Base-by-base conservation (phyloP, 208 protist genomes). In the Crithidia mellificae region DNA sequence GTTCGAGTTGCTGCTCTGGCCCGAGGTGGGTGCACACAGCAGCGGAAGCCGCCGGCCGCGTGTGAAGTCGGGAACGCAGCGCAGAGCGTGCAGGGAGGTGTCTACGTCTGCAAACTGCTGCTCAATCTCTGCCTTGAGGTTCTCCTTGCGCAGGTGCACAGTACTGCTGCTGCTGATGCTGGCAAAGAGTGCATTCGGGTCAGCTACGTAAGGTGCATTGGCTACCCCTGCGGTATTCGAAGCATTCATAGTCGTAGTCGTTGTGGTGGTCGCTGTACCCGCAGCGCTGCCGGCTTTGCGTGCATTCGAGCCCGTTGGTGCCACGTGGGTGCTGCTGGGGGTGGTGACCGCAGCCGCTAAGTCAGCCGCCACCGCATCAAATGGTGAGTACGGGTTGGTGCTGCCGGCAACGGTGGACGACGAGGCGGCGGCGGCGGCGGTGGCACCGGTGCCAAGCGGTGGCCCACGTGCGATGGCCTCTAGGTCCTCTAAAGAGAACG, bases 401-500 rank as follows among this genome's bases (percentile, higher is more conserved):
- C 6, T 39, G n/a, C 2, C n/a, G 4, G 19, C 15, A 43, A 1
- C 22, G 14, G 17, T 43, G 41, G 41, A 17, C 8, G 41, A 46
- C 20, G 15, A 0, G 17, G 8, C 9, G 20, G 8, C 7, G 17
- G 32, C 3, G 30, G 19, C 22, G 17, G 39, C 6, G n/a, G 57
- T 36, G 19, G 29, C 30, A 27, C 27, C 27, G 22, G 49, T 43
- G 46, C 27, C 12, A 19, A 47, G 19, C 6, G 44, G 30, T 19
- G 57, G 38, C 17, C 39, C 25, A 19, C 58, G 64, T 19, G 64
- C 64, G 38, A 68, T 64, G 14, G 53, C 68, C 25, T 77, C 70
- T 34, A 79, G 58, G 25, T 81, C 79, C 39, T 87, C 80, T 32
- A 87, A 32, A 14, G 82, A 75, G 64, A 89, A 80, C 0, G 84